A percentile compares a stretch with the other conserved stretches of the same genome.
phyloP scores from a whole-genome alignment of 2,329 filamentous ascomycete species.

The Colletotrichum filicis region DNA sequence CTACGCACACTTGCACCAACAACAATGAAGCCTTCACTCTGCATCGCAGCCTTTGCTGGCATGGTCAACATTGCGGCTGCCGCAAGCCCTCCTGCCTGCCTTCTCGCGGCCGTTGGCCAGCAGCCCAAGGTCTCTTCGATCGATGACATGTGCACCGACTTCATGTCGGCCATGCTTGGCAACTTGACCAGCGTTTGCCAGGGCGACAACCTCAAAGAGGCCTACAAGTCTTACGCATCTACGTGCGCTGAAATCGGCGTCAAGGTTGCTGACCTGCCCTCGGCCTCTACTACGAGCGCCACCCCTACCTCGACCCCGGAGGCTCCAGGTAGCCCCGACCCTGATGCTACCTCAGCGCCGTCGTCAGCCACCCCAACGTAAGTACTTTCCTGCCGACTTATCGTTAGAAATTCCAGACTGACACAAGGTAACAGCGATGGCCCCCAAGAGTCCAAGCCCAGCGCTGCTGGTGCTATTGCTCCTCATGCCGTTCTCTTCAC shows the following conservation, averaged over 20 bases:
- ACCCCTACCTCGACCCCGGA: not conserved
- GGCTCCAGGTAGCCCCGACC: not conserved
- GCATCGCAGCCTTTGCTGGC: slow-evolving; percentile 26
- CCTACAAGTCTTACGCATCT: slow-evolving; percentile 29
- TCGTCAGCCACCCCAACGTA: slow-evolving; percentile 6
- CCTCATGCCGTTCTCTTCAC: slow-evolving; percentile 26
- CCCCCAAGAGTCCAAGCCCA: slow-evolving; percentile 20
- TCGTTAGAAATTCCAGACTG: not conserved
- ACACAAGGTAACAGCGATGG: not conserved
- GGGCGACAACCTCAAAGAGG: slow-evolving; percentile 2
- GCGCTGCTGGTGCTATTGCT: slow-evolving; percentile 29
- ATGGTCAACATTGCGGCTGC: slow-evolving; percentile 21
- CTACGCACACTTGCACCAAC: not conserved
- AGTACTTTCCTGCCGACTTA: not conserved
- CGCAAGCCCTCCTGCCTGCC: slow-evolving; percentile 34
- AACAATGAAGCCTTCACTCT: slow-evolving; percentile 3
- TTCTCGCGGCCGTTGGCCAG: slow-evolving; percentile 31
- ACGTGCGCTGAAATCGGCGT: slow-evolving; percentile 25
- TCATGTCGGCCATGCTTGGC: slow-evolving; percentile 32
- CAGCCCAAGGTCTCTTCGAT: slow-evolving; percentile 28
- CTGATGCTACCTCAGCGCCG: slow-evolving; percentile 3
- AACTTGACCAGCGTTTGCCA: slow-evolving; percentile 31
- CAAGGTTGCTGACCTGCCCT: slow-evolving; percentile 12
- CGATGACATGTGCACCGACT: slow-evolving; percentile 27
- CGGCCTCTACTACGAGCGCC: not conserved